These are phyloP conservation scores for Prunus padus DNA, from an alignment of 306 rosid genomes.

Conservation along the genomic window DNA sequence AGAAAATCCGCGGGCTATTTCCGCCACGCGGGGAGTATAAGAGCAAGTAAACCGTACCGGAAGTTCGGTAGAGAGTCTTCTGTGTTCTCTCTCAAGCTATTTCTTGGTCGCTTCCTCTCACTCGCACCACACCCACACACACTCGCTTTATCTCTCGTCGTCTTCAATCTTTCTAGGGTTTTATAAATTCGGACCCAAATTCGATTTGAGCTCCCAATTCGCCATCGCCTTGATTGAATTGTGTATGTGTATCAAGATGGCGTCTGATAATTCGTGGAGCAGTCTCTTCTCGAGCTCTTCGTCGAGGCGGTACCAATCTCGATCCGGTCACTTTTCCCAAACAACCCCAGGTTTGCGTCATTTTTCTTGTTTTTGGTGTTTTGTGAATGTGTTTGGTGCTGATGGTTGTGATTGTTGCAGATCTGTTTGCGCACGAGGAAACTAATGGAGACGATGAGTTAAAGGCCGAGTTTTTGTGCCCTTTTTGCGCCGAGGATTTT, in stretches of 20 bases:
- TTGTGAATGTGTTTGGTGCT: neutral
- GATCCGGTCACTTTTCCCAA: constrained; percentile 48
- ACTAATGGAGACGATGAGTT: constrained; percentile 53
- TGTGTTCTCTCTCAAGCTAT: neutral
- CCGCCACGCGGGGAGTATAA: neutral
- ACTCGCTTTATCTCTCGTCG: neutral
- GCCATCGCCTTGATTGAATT: neutral
- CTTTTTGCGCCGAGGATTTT: constrained; percentile 73
- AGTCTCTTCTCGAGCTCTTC: constrained; percentile 39
- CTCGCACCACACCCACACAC: neutral
- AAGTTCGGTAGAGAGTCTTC: constrained; percentile 31
- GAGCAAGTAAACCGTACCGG: neutral
- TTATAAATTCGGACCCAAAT: neutral
- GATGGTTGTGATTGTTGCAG: constrained; percentile 27
- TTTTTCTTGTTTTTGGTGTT: neutral
- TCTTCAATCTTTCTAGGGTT: constrained; percentile 36
- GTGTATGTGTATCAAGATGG: constrained; percentile 37
- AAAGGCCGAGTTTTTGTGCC: constrained; percentile 66
- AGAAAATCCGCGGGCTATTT: neutral
- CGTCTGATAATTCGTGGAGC: constrained; percentile 58
- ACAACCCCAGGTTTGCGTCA: neutral
- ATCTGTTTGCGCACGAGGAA: constrained; percentile 60
- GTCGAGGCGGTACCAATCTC: constrained; percentile 55
- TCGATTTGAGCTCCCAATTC: neutral
- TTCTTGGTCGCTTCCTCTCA: constrained; percentile 27